Conservation (phyloP, 2,329 filamentous ascomycete species). For the Fusarium sp. region DNA sequence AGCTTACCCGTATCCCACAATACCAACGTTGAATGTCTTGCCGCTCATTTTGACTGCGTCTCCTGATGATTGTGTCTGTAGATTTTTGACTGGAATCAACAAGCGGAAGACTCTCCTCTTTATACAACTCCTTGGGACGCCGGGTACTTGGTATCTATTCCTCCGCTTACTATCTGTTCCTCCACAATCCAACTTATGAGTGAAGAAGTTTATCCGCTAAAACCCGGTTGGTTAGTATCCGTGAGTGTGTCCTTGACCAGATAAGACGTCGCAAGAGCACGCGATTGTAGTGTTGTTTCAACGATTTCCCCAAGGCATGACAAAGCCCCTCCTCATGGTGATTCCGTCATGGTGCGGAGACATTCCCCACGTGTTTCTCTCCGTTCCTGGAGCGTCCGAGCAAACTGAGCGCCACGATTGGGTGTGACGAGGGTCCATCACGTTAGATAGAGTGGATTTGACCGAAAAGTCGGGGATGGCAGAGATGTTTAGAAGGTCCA, state of each 20-base stretch:
- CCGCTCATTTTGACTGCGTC: slow-evolving; percentile 49
- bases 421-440: slow-evolving; percentile 18
- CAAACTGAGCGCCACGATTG: slow-evolving; percentile 37
- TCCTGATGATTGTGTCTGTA: not conserved
- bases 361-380: slow-evolving; percentile 43
- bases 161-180: too few species aligned
- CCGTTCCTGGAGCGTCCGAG: slow-evolving; percentile 25
- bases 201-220: too few species aligned
- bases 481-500: slow-evolving; percentile 37
- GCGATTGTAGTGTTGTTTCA: slow-evolving; percentile 16
- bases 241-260: too few species aligned
- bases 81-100: not conserved
- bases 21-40: slow-evolving; percentile 65
- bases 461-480: slow-evolving; percentile 38
- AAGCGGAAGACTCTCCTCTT: not conserved
- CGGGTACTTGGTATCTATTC: too few species aligned
- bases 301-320: slow-evolving; percentile 15
- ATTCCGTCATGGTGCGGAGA: slow-evolving; percentile 48
- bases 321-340: slow-evolving; percentile 25
- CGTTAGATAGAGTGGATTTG: slow-evolving; percentile 40
- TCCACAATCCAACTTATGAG: too few species aligned
- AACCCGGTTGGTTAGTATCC: too few species aligned
- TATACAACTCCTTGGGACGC: slow-evolving; percentile 1
- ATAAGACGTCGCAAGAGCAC: slow-evolving; percentile 6
- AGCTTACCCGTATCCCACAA: slow-evolving; percentile 67